These are phyloP conservation scores for Hymenoscyphus fructigenus DNA, from an alignment of 2,329 filamentous ascomycete genomes.

Conservation along the genomic window DNA sequence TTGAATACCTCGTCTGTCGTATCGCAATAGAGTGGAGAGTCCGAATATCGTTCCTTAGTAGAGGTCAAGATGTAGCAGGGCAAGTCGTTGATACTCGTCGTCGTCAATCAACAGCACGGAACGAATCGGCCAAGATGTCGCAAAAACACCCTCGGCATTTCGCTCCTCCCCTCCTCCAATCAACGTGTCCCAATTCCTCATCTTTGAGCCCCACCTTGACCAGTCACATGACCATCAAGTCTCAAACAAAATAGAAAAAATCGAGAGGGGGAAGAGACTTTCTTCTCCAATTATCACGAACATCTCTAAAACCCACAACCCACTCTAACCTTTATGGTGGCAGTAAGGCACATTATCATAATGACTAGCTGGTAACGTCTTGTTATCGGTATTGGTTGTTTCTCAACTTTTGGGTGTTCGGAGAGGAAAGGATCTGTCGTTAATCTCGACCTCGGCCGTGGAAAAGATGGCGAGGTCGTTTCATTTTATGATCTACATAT, in stretches of 20 bases:
- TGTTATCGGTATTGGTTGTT: constrained; percentile 32
- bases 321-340: constrained; percentile 33
- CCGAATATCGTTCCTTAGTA: background rate
- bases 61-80: background rate
- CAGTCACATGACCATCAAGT: constrained; percentile 19
- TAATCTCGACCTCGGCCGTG: constrained; percentile 40
- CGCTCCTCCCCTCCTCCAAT: constrained; percentile 22
- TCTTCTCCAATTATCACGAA: constrained; percentile 29
- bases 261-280: constrained; percentile 11
- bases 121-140: constrained; percentile 22
- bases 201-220: background rate
- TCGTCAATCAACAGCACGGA: constrained; percentile 9
- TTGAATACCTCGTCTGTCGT: constrained; percentile 23
- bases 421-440: constrained; percentile 40
- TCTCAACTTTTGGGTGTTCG: constrained; percentile 29
- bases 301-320: constrained; percentile 35
- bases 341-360: constrained; percentile 16
- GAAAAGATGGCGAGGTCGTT: constrained; percentile 38
- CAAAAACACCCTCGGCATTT: constrained; percentile 9
- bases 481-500: constrained; percentile 42
- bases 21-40: background rate
- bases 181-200: constrained; percentile 9
- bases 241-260: constrained; percentile 18
- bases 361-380: constrained; percentile 33
- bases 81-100: background rate